These are phyloP conservation scores for Schizophyllum commune DNA, from an alignment of 1,284 basidiomycete genomes.

Conservation along the genomic window DNA sequence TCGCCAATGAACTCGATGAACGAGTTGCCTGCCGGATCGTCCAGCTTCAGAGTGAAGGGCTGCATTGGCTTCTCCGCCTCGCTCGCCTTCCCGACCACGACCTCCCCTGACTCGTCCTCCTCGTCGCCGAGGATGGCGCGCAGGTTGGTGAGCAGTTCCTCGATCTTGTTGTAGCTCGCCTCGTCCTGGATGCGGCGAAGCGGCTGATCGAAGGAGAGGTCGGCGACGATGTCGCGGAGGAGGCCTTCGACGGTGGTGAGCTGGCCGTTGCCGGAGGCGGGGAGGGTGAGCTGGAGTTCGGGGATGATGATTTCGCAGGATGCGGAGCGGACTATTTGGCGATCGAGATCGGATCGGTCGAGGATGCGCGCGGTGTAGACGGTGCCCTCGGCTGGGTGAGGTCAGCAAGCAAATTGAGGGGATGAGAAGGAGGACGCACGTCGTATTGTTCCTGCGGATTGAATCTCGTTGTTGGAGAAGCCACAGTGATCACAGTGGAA, in stretches of 20 bases:
- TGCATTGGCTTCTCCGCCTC: conserved; percentile 40
- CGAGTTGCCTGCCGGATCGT: conserved; percentile 94
- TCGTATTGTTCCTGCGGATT: conserved; percentile 85
- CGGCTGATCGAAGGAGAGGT: conserved; percentile 83
- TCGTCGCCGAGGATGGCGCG: conserved; percentile 64
- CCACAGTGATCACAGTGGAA: conserved; percentile 96
- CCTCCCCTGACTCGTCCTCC: conserved; percentile 46
- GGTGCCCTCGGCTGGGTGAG: conserved; percentile 49
- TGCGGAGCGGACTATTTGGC: conserved; percentile 90
- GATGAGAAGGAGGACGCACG: conserved; percentile 38
- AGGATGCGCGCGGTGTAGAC: conserved; percentile 81
- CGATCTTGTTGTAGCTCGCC: conserved; percentile 71
- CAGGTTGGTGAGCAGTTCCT: conserved; percentile 65
- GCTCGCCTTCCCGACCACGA: conserved; percentile 14
- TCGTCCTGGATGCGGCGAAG: conserved; percentile 81
- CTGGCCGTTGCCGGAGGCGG: conserved; percentile 80
- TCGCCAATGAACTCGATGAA: conserved; percentile 83
- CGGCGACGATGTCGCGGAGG: conserved; percentile 77
- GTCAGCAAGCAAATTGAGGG: not conserved
- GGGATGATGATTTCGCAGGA: conserved; percentile 80
- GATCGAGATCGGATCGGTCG: conserved; percentile 74
- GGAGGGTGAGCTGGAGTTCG: conserved; percentile 89
- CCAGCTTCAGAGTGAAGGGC: conserved; percentile 79
- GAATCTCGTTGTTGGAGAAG: conserved; percentile 88
- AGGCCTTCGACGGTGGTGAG: conserved; percentile 96